Evolutionary conservation across 2,329 filamentous ascomycete species (phyloP), one percentile per base, ranked within the genome.

Genomic region (Blastomyces emzantsi): DNA sequence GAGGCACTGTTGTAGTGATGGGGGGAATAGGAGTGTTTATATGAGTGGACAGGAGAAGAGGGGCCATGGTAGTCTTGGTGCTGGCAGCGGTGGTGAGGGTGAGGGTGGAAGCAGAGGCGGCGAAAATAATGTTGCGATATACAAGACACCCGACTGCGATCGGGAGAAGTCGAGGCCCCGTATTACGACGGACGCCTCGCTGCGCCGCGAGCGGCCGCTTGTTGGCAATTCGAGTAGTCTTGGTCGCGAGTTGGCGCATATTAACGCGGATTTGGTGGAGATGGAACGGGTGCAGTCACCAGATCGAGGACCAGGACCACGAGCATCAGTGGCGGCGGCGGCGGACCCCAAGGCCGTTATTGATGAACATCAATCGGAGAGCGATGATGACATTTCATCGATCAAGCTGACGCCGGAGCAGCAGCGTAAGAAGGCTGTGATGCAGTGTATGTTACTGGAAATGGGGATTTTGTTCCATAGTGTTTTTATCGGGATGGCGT

Each of bases 391-490:
- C 13, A 3, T 11, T n/a, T 58, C 25, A 17, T n/a, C 52, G 28
- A 41, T 47, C 15, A 17, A 64, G n/a, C 39, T 74, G 19, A 72
- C 64, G 1, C 66, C 70, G 0, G 70, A 73, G 28, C 73, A 79
- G 67, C 80, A 75, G 19, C 80, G 83, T 73, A 82, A 84, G 70
- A 88, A 85, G 69, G 83, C 87, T 73, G 82, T 88, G 2, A 80
- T 90, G 69, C 89, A 92, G 74, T 90, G 90, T 67, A 83, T 89
- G 4, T 81, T 92, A 2, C 82, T 92, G 5, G 89, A 92, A 74
- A 87, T 88, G 63, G 89, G 89, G 65, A 92, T 92, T 67, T 79
- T 92, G 13, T 92, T 92, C 73, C 89, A 92, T 76, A 89, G 86
- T 65, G 83, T 92, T 64, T 75, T 75, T 56, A 75, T 75, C 41